phyloP scores from a whole-genome alignment of 371 early-diverging fungal genomes.

The Rhizomucor miehei region DNA sequence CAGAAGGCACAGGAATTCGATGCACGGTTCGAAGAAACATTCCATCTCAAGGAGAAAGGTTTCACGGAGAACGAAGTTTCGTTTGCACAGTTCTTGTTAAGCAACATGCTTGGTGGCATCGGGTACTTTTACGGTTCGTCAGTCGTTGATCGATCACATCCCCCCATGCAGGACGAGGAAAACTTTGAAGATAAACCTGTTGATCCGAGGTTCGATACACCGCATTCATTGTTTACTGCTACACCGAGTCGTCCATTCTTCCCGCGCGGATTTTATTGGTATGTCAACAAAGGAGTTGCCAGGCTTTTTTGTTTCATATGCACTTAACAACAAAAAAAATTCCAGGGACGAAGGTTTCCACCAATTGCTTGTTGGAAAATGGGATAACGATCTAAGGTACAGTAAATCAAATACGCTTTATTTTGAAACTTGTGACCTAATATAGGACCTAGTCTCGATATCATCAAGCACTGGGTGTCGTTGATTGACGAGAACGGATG shows the following conservation, averaged over 20 bases:
- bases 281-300: not conserved
- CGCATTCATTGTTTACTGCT: constrained; percentile 75
- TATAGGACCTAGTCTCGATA: constrained; percentile 57
- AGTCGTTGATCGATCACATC: constrained; percentile 44
- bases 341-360: constrained; percentile 94
- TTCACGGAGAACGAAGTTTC: constrained; percentile 56
- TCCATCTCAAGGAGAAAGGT: constrained; percentile 66
- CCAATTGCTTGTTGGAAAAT: constrained; percentile 78
- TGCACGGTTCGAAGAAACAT: constrained; percentile 71
- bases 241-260: constrained; percentile 93
- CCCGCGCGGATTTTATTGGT: constrained; percentile 95
- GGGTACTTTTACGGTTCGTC: constrained; percentile 68
- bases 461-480: constrained; percentile 78
- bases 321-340: not conserved
- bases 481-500: constrained; percentile 88
- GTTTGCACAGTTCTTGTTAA: constrained; percentile 75
- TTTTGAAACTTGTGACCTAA: not conserved
- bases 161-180: constrained; percentile 48
- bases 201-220: constrained; percentile 60
- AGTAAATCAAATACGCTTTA: not conserved
- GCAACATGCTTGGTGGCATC: constrained; percentile 89
- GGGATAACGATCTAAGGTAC: constrained; percentile 83
- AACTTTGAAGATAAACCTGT: constrained; percentile 53
- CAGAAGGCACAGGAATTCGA: constrained; percentile 55
- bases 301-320: too few species aligned